Percentiles rank a stretch among this genome's conserved stretches.
phyloP scores from a whole-genome alignment of 768 basidiomycete species.

The Hemileccinum impolitum region DNA sequence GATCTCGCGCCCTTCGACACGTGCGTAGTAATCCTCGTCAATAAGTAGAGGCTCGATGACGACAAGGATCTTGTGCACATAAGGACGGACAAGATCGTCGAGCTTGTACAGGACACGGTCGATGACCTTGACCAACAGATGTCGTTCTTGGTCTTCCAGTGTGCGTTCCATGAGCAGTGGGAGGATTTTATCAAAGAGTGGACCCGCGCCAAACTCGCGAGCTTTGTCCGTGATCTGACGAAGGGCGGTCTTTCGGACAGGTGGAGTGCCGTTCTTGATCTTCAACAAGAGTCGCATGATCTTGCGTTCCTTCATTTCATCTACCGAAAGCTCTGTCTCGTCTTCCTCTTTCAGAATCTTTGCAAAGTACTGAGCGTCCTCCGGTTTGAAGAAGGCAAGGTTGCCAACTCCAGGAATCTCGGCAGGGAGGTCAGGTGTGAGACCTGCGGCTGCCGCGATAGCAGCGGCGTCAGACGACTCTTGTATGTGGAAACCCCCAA shows the following conservation, averaged over 20 bases:
- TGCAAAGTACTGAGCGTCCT: slow-evolving; percentile 97
- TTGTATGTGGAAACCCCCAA: slow-evolving; percentile 94
- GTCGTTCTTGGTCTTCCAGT: slow-evolving; percentile 97
- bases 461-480: slow-evolving; percentile 91
- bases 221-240: slow-evolving; percentile 99
- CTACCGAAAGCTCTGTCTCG: slow-evolving; percentile 86
- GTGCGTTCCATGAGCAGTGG: slow-evolving; percentile 98
- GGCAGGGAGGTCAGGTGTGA: slow-evolving; percentile 90
- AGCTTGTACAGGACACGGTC: slow-evolving; percentile 98
- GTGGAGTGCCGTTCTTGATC: slow-evolving; percentile 99
- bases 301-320: slow-evolving; percentile 99
- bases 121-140: slow-evolving; percentile 97
- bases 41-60: slow-evolving; percentile 99
- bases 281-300: slow-evolving; percentile 97
- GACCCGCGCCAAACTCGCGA: slow-evolving; percentile 96
- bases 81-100: slow-evolving; percentile 97
- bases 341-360: slow-evolving; percentile 96
- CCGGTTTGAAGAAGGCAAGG: slow-evolving; percentile 96
- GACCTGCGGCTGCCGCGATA: slow-evolving; percentile 84
- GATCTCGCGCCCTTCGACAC: slow-evolving; percentile 98
- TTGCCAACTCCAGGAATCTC: slow-evolving; percentile 98
- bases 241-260: slow-evolving; percentile 95
- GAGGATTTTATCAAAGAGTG: slow-evolving; percentile 96
- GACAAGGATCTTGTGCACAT: slow-evolving; percentile 99
- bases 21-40: slow-evolving; percentile 95